Base-by-base conservation (phyloP, 176 grass and related monocot genomes). In the Hordeum vulgare region DNA sequence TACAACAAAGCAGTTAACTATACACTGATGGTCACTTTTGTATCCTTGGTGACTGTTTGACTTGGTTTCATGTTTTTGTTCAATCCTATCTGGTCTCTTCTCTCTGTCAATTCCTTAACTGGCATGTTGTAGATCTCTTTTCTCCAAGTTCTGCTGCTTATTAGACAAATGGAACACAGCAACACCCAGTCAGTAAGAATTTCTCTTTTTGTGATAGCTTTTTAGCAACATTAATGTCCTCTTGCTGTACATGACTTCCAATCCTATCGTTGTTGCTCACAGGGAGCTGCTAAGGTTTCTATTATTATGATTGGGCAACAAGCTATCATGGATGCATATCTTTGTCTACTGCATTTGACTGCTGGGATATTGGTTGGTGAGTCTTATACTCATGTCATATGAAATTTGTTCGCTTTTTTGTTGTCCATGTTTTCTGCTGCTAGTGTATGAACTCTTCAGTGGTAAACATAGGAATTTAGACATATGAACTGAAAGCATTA, bases 1-100 rank as follows among this genome's bases (percentile, higher is more conserved):
- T 99, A 99, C 80, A 99, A 96, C 80, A 99, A 99, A 90, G 97
- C 97, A 78, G 91, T 99, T 49, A 99, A 96, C 71, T 99, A 99
- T 84, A 99, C 97, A 58, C 75, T 99, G 89, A 99, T 99, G 97
- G 93, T 96, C 86, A 99, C 97, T 84, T 99, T 99, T 94, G 97
- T 99, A 99, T 99, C 97, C 97, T 94, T 36, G 84, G 35, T 80
- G 60, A 58, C 56, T 56, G 8, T 77, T 59, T 44, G 20, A 67
- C 41, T 79, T 80, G 42, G 26, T 84, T 79, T 23, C 25, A 83
- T 86, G 40, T 86, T 82, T 23, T 23, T 33, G 74, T 83, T 79
- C 65, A 62, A 54, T 92, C 59, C 25, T 75, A 59, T 83, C 20
- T 49, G 21, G 27, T 33, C 2, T 90, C 42, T 56, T 40, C 49